Conservation (phyloP, 2,329 filamentous ascomycete species). For the Diaporthe helianthi region DNA sequence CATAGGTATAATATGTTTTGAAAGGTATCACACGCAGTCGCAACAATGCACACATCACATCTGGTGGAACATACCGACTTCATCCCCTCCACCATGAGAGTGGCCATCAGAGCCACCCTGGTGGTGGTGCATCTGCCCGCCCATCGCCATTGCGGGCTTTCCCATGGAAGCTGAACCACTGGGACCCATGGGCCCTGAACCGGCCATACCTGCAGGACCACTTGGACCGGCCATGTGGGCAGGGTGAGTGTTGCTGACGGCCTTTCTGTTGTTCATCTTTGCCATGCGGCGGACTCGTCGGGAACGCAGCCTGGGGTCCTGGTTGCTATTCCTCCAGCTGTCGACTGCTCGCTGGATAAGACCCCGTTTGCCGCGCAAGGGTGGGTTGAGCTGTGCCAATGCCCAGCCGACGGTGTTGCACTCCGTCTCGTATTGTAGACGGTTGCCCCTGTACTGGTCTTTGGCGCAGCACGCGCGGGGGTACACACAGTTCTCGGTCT, state of each 20-base stretch:
- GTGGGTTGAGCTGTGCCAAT: conserved; percentile 88
- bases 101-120: conserved; percentile 73
- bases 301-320: conserved; percentile 89
- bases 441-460: conserved; percentile 95
- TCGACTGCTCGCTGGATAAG: conserved; percentile 97
- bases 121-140: conserved; percentile 79
- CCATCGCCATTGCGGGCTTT: conserved; percentile 70
- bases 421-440: conserved; percentile 95
- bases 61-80: conserved; percentile 98
- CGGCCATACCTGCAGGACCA: conserved; percentile 70
- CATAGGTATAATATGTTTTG: conserved; percentile 42
- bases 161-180: conserved; percentile 63
- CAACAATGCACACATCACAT: conserved; percentile 69
- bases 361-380: conserved; percentile 89
- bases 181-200: conserved; percentile 68
- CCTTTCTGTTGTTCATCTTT: conserved; percentile 90
- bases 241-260: conserved; percentile 66
- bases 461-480: conserved; percentile 93
- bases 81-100: conserved; percentile 73
- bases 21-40: conserved; percentile 44
- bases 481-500: conserved; percentile 98
- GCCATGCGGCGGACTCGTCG: conserved; percentile 92
- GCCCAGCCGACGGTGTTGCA: conserved; percentile 99
- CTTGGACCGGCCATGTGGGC: conserved; percentile 61
- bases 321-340: conserved; percentile 99